Evolutionary conservation across 116 monocot species (phyloP).

Genomic region (Zostera marina): DNA sequence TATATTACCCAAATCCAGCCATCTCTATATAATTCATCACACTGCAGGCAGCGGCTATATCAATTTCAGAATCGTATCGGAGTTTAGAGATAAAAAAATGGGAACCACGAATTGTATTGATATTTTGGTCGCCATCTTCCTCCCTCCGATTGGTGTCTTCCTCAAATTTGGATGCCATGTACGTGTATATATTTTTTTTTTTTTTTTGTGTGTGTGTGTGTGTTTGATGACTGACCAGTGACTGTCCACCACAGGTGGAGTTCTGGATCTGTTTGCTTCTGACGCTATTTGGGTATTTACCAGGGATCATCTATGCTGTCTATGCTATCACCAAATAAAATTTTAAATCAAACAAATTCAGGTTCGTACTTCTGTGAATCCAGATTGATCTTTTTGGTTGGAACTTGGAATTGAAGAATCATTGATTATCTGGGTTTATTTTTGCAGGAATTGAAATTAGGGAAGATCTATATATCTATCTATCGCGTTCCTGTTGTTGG

Average conservation of each 20-base stretch:
- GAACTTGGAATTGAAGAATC: no score
- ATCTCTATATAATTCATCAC: no score
- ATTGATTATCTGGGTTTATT: no score
- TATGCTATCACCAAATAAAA: slow-evolving; percentile 34
- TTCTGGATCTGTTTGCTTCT: slow-evolving; percentile 42
- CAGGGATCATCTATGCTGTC: slow-evolving; percentile 35
- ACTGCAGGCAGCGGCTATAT: no score
- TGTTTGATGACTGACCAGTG: no score
- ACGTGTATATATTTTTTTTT: not conserved
- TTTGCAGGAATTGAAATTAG: no score
- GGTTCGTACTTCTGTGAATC: not conserved
- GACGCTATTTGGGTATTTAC: slow-evolving; percentile 25
- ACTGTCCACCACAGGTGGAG: slow-evolving; percentile 16
- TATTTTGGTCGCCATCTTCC: slow-evolving; percentile 44
- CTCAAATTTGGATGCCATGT: slow-evolving; percentile 39
- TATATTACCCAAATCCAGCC: no score
- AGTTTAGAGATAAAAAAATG: not conserved
- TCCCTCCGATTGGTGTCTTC: slow-evolving; percentile 63
- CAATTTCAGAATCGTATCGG: no score
- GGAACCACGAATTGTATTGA: slow-evolving; percentile 40
- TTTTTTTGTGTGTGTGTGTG: no score
- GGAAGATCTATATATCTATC: no score
- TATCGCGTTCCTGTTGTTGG: no score
- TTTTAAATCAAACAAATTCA: not conserved
- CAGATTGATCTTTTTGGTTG: no score